A percentile compares a stretch with the other conserved stretches of the same genome.
These are phyloP conservation scores for Arabidopsis arenosa DNA, from an alignment of 345 rosid species.

Conservation along the genomic window DNA sequence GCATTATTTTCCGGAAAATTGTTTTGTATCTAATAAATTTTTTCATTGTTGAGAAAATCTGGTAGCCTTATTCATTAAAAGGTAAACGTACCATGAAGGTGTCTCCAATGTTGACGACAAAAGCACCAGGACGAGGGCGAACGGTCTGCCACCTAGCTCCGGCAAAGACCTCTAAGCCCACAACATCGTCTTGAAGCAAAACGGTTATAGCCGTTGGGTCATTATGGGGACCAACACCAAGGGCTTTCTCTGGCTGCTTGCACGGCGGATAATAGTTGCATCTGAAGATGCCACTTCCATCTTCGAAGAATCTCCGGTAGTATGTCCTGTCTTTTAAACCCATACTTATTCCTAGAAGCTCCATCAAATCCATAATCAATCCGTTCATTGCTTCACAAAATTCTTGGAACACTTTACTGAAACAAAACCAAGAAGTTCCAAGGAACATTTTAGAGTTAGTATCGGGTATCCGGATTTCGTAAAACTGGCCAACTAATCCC, in stretches of 20 bases:
- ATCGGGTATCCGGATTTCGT: too few relatives aligned
- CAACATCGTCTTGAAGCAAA: slow-evolving; percentile 61
- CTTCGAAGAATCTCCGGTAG: slow-evolving; percentile 49
- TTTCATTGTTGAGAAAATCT: neutral
- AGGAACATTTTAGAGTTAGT: neutral
- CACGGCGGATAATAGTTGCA: slow-evolving; percentile 63
- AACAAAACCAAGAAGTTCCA: neutral
- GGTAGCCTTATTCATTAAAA: neutral
- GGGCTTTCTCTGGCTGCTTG: slow-evolving; percentile 47
- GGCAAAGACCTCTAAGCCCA: slow-evolving; percentile 56
- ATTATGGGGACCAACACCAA: slow-evolving; percentile 62
- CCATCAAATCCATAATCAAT: slow-evolving; percentile 33
- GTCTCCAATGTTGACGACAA: slow-evolving; percentile 66
- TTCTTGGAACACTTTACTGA: slow-evolving; percentile 40
- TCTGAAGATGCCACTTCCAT: slow-evolving; percentile 51
- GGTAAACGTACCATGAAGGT: slow-evolving; percentile 55
- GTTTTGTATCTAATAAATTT: neutral
- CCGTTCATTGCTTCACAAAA: slow-evolving; percentile 42
- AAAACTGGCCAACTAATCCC: neutral
- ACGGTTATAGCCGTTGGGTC: slow-evolving; percentile 50
- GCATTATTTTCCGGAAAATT: neutral
- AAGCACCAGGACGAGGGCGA: slow-evolving; percentile 51
- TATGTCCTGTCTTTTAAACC: slow-evolving; percentile 46
- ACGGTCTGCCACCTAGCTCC: slow-evolving; percentile 49
- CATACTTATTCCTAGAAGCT: slow-evolving; percentile 43